These are phyloP conservation scores for Megacollybia platyphylla DNA, from an alignment of 1,284 basidiomycete species.

Conservation along the genomic window DNA sequence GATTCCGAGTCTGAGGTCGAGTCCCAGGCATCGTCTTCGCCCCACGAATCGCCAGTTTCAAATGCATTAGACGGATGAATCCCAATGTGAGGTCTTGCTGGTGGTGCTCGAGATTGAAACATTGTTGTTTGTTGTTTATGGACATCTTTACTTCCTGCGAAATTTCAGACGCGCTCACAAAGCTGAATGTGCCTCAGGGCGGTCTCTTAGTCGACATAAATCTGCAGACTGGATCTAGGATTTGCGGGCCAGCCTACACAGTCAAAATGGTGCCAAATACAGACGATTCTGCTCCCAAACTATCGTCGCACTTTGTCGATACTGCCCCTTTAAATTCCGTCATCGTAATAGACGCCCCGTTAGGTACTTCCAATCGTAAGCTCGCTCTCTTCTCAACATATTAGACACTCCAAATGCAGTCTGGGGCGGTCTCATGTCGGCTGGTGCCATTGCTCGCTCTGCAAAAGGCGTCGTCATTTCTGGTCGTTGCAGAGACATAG, in stretches of 20 bases:
- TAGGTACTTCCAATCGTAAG: constrained; percentile 26
- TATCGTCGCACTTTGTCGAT: constrained; percentile 77
- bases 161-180: constrained; percentile 86
- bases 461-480: constrained; percentile 71
- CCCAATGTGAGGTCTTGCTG: constrained; percentile 63
- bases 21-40: constrained; percentile 85
- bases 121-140: constrained; percentile 24
- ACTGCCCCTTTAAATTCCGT: constrained; percentile 55
- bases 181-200: constrained; percentile 65
- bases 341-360: constrained; percentile 71
- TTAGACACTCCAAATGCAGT: constrained; percentile 73
- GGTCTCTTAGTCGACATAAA: constrained; percentile 78
- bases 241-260: constrained; percentile 81
- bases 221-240: constrained; percentile 28
- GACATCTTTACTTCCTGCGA: constrained; percentile 60
- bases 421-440: constrained; percentile 89
- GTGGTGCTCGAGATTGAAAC: constrained; percentile 54
- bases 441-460: constrained; percentile 60
- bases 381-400: constrained; percentile 7
- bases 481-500: constrained; percentile 74
- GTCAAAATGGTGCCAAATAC: constrained; percentile 73
- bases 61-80: constrained; percentile 44
- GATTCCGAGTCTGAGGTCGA: constrained; percentile 75
- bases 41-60: constrained; percentile 45
- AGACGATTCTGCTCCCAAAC: constrained; percentile 53